These are phyloP conservation scores for Botrytis cinerea DNA, from an alignment of 2,329 filamentous ascomycete species.

Conservation along the genomic window DNA sequence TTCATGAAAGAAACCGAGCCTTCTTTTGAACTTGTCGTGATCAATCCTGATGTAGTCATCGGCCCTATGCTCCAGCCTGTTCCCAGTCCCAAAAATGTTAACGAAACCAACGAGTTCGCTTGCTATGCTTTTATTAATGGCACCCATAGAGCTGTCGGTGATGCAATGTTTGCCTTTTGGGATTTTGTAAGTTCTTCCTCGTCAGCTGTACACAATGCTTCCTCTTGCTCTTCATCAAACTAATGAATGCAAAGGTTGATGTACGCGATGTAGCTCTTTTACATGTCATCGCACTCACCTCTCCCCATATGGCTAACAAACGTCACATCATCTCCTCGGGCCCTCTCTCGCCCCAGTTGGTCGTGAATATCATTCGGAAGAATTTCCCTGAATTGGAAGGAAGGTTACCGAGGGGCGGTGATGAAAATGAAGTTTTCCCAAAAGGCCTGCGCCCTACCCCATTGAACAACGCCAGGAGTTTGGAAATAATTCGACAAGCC, in stretches of 20 bases:
- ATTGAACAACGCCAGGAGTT: conserved; percentile 32
- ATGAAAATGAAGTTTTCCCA: conserved; percentile 37
- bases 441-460: conserved; percentile 33
- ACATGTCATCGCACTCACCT: conserved; percentile 58
- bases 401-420: conserved; percentile 47
- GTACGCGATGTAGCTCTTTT: conserved; percentile 61
- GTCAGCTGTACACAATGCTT: neutral
- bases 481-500: conserved; percentile 25
- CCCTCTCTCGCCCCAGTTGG: conserved; percentile 59
- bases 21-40: conserved; percentile 58
- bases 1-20: conserved; percentile 55
- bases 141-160: conserved; percentile 46
- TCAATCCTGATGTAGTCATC: conserved; percentile 62
- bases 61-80: conserved; percentile 64
- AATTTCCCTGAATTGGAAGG: conserved; percentile 54
- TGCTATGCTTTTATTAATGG: conserved; percentile 54
- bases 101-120: conserved; percentile 64
- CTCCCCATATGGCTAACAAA: conserved; percentile 57
- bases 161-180: conserved; percentile 26
- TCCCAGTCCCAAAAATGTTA: conserved; percentile 60
- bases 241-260: conserved; percentile 40
- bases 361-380: conserved; percentile 55
- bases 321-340: conserved; percentile 60
- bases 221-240: neutral
- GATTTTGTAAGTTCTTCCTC: conserved; percentile 42